A percentile compares a stretch with the other conserved stretches of the same genome.
Conservation (phyloP, 176 grass and related monocot species). For the Oryza longistaminata region DNA sequence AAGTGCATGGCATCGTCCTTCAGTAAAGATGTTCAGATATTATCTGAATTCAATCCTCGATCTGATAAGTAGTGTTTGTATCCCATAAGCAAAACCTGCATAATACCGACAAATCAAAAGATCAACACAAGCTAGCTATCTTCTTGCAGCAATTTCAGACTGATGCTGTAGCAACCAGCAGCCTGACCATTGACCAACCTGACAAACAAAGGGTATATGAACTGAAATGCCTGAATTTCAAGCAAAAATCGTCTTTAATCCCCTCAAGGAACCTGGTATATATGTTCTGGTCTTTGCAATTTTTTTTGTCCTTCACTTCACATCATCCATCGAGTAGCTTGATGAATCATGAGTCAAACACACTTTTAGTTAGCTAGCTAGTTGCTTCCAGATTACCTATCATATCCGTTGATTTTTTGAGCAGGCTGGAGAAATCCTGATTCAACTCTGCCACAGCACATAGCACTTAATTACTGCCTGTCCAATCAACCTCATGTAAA, state of each 20-base stretch:
- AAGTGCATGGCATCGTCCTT: background rate
- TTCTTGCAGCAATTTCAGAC: background rate
- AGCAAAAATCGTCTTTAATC: background rate
- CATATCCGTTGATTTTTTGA: background rate
- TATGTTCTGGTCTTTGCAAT: background rate
- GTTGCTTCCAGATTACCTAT: background rate
- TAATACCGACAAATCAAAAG: background rate
- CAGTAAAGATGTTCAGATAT: background rate
- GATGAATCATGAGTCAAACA: background rate
- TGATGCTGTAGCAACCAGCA: background rate
- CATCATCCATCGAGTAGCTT: background rate
- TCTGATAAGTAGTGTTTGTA: background rate
- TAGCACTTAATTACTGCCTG: background rate
- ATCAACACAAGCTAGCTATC: background rate
- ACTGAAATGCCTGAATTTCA: background rate
- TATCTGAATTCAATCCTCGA: background rate
- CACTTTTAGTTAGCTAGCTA: background rate
- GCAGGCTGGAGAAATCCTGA: background rate
- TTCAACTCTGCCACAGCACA: background rate
- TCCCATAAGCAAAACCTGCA: background rate
- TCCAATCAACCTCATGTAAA: background rate
- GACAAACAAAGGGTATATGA: background rate
- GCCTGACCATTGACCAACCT: conserved; percentile 1
- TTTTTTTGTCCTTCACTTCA: background rate
- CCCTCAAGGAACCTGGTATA: background rate